Base-by-base conservation (phyloP, 2,329 filamentous ascomycete genomes). In the Emergomyces orientalis region DNA sequence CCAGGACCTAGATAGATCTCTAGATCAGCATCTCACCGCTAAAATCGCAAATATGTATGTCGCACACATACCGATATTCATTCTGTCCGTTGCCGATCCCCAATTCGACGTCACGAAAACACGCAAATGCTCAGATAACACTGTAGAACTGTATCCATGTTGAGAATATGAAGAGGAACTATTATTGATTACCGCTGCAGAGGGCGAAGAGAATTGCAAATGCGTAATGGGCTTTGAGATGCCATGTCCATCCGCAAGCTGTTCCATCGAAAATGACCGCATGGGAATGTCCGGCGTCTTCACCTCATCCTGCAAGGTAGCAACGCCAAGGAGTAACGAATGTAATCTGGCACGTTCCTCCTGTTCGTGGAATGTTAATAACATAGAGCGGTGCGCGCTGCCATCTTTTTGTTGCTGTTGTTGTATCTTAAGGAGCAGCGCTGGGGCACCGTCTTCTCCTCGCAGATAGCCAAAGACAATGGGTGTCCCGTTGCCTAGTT, bases 401-500 rank as follows among this genome's bases (percentile, higher is more conserved):
- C 82, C 79, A 27, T 84, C 81, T 9, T 82, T 82, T 67, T 87
- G 87, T 25, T 86, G 85, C 8, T 82, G 82, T 67, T 87, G 87
- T 22, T 86, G 85, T 60, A 90, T 86, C 51, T 88, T 86, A 41
- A 96, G 76, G 43, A 89, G 83, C 68, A 91, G 80, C 8, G 86
- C 86, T 0, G 89, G 87, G 8, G 84, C 80, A 11, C 87, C 87
- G 62, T 85, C 84, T 39, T 93, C 90, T 22, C 84, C 85, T 9
- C 88, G 84, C 66, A 91, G 78, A 69, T 92, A 89, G 14, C 89
- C 87, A 71, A 93, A 96, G 56, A 90, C 85, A 55, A 96, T 80
- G 0, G 90, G 90, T 27, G 83, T 77, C 25, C 83, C 81, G 4
- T 86, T 83, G 17, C 82, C 79, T 55, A 92, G 82, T 17, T 83